Evolutionary conservation across 129 eudicot species (phyloP).

Genomic region (Centaurea solstitialis): DNA sequence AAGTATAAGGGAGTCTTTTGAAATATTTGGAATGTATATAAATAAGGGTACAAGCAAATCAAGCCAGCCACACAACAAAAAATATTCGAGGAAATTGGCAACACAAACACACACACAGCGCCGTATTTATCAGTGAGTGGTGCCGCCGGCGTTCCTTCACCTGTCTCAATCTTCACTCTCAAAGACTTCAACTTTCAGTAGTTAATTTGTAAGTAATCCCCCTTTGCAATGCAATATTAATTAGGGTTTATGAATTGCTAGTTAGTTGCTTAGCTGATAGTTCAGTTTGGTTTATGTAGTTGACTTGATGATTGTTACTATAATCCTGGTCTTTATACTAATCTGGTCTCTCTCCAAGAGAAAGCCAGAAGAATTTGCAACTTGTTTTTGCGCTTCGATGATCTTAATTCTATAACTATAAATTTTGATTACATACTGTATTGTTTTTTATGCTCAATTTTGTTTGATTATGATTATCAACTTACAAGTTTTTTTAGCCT

Average conservation of each 20-base stretch:
- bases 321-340: not conserved
- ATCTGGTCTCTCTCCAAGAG: not conserved
- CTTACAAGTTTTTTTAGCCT: not conserved
- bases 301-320: not conserved
- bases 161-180: conserved; percentile 2
- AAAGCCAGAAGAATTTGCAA: not conserved
- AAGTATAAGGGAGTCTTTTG: conserved; percentile 9
- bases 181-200: not conserved
- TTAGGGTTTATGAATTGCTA: not conserved
- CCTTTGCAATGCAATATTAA: not conserved
- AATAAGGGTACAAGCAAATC: conserved; percentile 5
- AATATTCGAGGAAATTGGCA: not conserved
- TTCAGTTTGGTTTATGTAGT: not conserved
- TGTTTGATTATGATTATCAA: not conserved
- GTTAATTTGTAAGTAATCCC: conserved; percentile 22
- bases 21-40: not conserved
- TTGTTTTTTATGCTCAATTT: not conserved
- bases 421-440: not conserved
- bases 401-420: not conserved
- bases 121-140: conserved; percentile 4
- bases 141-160: conserved; percentile 12
- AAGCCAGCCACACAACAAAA: conserved; percentile 28
- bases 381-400: not conserved
- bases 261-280: not conserved
- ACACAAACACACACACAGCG: not conserved